Evolutionary conservation across 1,139 yeast species (phyloP).

Genomic region (Kluyveromyces sp.): DNA sequence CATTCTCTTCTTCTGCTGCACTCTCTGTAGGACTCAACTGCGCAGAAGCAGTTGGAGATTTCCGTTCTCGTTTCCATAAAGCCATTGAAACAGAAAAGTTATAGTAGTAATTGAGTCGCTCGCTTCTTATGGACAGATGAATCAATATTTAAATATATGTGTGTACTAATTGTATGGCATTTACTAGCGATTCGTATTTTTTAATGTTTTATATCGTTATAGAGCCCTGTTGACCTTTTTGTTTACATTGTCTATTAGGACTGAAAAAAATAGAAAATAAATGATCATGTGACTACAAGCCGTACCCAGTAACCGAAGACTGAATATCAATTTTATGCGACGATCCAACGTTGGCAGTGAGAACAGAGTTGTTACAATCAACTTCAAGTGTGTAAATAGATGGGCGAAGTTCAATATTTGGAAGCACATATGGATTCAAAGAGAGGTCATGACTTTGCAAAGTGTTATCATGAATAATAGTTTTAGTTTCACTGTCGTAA

Average conservation of each 20-base stretch:
- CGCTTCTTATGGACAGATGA: too few relatives aligned
- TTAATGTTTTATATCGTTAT: background rate
- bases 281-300: background rate
- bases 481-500: background rate
- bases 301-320: too few relatives aligned
- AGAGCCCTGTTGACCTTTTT: background rate
- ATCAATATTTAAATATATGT: too few relatives aligned
- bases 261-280: background rate
- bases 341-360: background rate
- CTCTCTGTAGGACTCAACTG: conserved; percentile 1
- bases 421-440: background rate
- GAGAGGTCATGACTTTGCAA: background rate
- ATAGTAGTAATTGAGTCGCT: too few relatives aligned
- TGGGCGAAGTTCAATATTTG: background rate
- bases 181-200: too few relatives aligned
- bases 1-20: conserved; percentile 7
- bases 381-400: background rate
- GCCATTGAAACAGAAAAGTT: background rate
- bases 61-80: background rate
- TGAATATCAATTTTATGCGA: background rate
- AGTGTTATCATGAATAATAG: background rate
- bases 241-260: background rate
- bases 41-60: background rate
- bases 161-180: too few relatives aligned
- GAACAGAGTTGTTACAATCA: background rate